A percentile compares a stretch with the other conserved stretches of the same genome.
These are phyloP conservation scores for Anthracocystis setariae DNA, from an alignment of 1,284 basidiomycete genomes.

Conservation along the genomic window DNA sequence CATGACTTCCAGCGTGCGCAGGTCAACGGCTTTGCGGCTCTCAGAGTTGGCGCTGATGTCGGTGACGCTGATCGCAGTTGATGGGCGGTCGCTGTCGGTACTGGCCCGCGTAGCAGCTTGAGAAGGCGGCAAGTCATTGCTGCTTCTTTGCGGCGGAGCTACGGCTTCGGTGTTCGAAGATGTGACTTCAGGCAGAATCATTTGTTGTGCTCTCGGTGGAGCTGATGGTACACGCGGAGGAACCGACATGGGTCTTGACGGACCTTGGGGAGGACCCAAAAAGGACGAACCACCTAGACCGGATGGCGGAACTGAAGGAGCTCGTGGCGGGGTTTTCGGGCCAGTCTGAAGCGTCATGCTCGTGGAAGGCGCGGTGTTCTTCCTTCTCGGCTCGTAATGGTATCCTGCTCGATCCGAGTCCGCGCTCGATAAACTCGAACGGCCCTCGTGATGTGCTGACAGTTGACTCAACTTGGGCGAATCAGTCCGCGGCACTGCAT, in stretches of 20 bases:
- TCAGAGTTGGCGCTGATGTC: constrained; percentile 61
- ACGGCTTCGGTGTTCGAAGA: neutral
- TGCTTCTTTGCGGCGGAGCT: constrained; percentile 5
- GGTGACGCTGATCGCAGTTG: constrained; percentile 40
- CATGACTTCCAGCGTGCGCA: constrained; percentile 58
- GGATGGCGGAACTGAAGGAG: constrained; percentile 36
- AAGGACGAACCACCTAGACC: constrained; percentile 11
- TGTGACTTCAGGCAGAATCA: constrained; percentile 15
- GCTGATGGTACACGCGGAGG: constrained; percentile 40
- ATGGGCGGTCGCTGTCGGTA: constrained; percentile 1
- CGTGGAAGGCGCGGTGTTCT: constrained; percentile 18
- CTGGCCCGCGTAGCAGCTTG: constrained; percentile 8
- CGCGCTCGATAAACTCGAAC: constrained; percentile 29
- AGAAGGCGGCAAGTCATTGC: constrained; percentile 1
- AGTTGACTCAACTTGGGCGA: constrained; percentile 37
- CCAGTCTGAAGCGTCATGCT: constrained; percentile 17
- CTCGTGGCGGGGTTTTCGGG: constrained; percentile 32
- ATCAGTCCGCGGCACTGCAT: constrained; percentile 15
- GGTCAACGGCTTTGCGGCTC: constrained; percentile 43
- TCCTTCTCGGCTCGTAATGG: constrained; percentile 37
- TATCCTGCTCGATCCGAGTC: constrained; percentile 20
- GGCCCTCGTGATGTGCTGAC: constrained; percentile 21
- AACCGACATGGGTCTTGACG: constrained; percentile 41
- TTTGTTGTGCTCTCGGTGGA: constrained; percentile 29
- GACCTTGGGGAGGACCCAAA: constrained; percentile 40